Percentiles rank a stretch among this genome's conserved stretches.
Conservation (phyloP, 2,329 filamentous ascomycete genomes). For the Pseudogymnoascus destructans region DNA sequence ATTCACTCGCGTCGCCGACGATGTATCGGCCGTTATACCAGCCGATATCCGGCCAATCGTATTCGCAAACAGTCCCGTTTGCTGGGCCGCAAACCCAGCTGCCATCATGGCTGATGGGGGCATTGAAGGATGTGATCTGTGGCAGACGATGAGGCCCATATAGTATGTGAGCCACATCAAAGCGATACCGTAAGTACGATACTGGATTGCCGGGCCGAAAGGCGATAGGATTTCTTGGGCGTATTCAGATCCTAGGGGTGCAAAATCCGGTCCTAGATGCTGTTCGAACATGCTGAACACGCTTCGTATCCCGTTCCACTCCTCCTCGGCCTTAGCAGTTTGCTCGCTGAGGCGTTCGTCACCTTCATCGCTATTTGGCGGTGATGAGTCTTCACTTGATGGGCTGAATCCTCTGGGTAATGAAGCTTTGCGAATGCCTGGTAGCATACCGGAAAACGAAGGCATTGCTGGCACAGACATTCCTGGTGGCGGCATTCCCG, state of each 20-base stretch:
- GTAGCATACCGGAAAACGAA: constrained; percentile 24
- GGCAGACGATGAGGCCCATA: constrained; percentile 69
- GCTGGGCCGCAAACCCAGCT: constrained; percentile 59
- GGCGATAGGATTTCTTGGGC: constrained; percentile 51
- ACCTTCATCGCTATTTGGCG: constrained; percentile 15
- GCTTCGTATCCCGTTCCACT: constrained; percentile 64
- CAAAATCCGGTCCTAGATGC: constrained; percentile 61
- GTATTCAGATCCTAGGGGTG: constrained; percentile 58
- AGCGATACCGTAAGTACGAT: constrained; percentile 76
- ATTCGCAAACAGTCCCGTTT: constrained; percentile 59
- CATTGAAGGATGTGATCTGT: constrained; percentile 77
- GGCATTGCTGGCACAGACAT: constrained; percentile 19
- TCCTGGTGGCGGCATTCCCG: not conserved
- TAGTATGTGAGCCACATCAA: constrained; percentile 81
- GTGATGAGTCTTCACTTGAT: constrained; percentile 14
- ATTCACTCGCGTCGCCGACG: constrained; percentile 44
- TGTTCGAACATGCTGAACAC: constrained; percentile 56
- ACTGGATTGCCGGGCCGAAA: constrained; percentile 71
- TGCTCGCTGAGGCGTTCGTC: constrained; percentile 21
- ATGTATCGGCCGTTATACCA: constrained; percentile 43
- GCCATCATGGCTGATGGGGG: constrained; percentile 82
- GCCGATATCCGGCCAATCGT: constrained; percentile 70
- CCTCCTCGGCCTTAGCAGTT: constrained; percentile 28
- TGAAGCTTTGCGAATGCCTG: constrained; percentile 16
- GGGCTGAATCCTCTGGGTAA: constrained; percentile 24